These are phyloP conservation scores for Dictyostelium intermedium DNA, from an alignment of 78 protist genomes.

Conservation along the genomic window DNA sequence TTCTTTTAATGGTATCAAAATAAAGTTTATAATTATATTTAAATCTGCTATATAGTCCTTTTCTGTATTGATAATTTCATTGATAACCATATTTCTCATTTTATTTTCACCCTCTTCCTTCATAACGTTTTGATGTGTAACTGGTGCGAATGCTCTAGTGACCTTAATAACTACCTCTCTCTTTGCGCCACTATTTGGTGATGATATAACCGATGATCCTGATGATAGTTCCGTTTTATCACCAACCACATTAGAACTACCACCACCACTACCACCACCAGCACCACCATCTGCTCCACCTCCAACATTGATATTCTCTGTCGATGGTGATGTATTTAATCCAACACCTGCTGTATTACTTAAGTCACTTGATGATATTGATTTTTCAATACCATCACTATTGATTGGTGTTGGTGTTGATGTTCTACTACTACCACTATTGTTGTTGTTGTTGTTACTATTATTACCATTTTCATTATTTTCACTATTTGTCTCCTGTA, in stretches of 20 bases:
- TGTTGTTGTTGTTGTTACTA: not conserved
- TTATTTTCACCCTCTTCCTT: constrained; percentile 60
- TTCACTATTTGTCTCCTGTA: not conserved
- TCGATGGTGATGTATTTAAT: not conserved
- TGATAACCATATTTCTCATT: constrained; percentile 69
- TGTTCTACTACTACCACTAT: constrained; percentile 2
- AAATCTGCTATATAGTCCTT: constrained; percentile 66
- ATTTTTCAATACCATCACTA: not conserved
- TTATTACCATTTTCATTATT: not conserved
- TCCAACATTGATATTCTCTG: not conserved
- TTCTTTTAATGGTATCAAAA: constrained; percentile 45
- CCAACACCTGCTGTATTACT: not conserved
- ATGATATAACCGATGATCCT: not conserved
- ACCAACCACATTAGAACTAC: not conserved
- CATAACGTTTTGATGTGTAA: constrained; percentile 52
- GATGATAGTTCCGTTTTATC: constrained; percentile 1
- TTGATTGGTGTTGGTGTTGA: constrained; percentile 3
- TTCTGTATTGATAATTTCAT: constrained; percentile 66
- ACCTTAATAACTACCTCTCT: constrained; percentile 70
- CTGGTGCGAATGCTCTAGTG: constrained; percentile 68
- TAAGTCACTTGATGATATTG: not conserved
- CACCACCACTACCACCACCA: too few relatives aligned
- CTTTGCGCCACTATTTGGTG: constrained; percentile 28
- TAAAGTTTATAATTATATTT: constrained; percentile 13
- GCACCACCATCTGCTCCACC: not conserved